A percentile compares a stretch with the other conserved stretches of the same genome.
These are phyloP conservation scores for Penicillium sclerotiorum DNA, from an alignment of 2,329 filamentous ascomycete genomes.

Conservation along the genomic window DNA sequence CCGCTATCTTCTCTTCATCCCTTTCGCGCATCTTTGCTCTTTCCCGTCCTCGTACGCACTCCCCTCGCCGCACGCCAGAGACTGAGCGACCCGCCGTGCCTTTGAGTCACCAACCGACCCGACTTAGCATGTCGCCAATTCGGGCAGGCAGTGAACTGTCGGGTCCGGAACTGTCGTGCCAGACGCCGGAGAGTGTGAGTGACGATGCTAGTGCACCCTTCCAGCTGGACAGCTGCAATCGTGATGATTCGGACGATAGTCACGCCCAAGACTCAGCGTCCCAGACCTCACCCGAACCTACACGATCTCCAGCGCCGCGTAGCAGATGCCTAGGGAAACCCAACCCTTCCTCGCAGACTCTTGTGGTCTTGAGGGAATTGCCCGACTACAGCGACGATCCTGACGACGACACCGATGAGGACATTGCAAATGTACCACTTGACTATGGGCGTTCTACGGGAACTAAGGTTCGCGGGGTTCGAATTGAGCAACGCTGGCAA, in stretches of 20 bases:
- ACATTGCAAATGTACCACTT: slow-evolving; percentile 13
- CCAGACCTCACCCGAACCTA: slow-evolving; percentile 10
- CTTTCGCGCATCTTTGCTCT: not conserved
- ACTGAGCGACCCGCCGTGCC: not conserved
- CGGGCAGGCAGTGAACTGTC: not conserved
- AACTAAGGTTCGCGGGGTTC: slow-evolving; percentile 8
- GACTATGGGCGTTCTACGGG: slow-evolving; percentile 13
- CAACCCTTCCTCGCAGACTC: not conserved
- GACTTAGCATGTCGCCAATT: not conserved
- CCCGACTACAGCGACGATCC: slow-evolving; percentile 12
- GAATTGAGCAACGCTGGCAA: slow-evolving; percentile 13
- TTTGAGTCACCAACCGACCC: not conserved
- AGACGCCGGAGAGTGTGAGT: not conserved
- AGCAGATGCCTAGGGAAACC: not conserved
- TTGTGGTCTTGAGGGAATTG: not conserved
- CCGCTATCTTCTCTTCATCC: slow-evolving; percentile 1
- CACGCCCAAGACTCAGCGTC: slow-evolving; percentile 6
- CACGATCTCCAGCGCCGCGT: slow-evolving; percentile 1
- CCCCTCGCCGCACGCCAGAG: not conserved
- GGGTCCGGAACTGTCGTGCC: no score
- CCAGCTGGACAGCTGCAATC: not conserved
- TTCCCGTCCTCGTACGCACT: not conserved
- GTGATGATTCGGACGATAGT: not conserved
- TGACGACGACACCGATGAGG: slow-evolving; percentile 11
- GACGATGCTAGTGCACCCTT: not conserved